Evolutionary conservation across 73 alveolate species (phyloP).

Genomic region (Effrenium voratum): DNA sequence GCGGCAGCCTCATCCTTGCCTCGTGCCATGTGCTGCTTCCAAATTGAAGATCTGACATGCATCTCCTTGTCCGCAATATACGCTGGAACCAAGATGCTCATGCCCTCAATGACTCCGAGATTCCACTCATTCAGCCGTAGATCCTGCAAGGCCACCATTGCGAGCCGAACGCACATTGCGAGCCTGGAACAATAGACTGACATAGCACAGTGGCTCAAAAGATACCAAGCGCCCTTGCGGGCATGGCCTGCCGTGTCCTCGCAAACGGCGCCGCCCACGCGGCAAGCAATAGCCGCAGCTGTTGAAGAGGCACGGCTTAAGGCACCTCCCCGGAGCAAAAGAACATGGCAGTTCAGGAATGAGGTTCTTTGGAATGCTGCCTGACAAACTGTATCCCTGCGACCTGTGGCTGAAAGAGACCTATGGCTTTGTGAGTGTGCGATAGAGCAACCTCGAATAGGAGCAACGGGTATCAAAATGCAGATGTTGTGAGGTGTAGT

Average conservation of each 20-base stretch:
- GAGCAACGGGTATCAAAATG: no score
- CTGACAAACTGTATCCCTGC: no score
- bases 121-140: slow-evolving; percentile 69
- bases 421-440: no score
- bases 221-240: background rate
- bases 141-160: slow-evolving; percentile 54
- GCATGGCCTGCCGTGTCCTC: background rate
- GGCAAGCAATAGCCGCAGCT: background rate
- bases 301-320: background rate
- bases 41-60: no score
- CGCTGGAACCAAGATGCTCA: slow-evolving; percentile 36
- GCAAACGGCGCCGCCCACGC: background rate
- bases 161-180: background rate
- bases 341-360: background rate
- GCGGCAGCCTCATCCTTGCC: slow-evolving; percentile 84
- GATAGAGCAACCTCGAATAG: no score
- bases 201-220: background rate
- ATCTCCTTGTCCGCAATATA: no score
- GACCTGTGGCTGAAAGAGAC: no score
- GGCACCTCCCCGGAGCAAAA: background rate
- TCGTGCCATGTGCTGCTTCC: no score
- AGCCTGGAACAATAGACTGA: background rate
- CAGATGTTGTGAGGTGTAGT: no score
- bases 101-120: slow-evolving; percentile 84
- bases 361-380: no score